Evolutionary conservation across 2,329 filamentous ascomycete species (phyloP), one percentile per base, ranked within the genome.

Genomic region (Amylocarpus encephaloides): DNA sequence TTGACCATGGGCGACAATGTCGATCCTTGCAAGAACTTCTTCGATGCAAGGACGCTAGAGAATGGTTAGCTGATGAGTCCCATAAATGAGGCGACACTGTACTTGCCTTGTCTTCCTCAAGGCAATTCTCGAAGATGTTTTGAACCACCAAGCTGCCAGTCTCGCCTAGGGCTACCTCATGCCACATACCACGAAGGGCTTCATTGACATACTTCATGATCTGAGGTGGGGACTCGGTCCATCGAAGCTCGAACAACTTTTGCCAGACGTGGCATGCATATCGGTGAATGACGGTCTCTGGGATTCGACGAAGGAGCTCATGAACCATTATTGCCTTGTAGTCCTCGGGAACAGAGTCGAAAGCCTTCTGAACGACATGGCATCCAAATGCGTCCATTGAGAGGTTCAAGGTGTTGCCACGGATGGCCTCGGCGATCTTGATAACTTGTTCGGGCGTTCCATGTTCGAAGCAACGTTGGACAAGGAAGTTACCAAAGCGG

Each of bases 191-290:
- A 52, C 82, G 80, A 48, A 98, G 79, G 53, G 93, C 87, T 61
- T 97, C 90, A 64, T 98, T 98, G 70, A 98, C 94, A 63, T 88
- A 95, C 64, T 87, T 88, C 93, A 98, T 98, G 70, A 98, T 95
- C 69, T 96, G 91, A 19, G 93, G 93, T 38, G 93, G 93, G 35
- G 90, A 88, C 62, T 91, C 86, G 56, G 84, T 89, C 93, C 93
- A 98, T 64, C 93, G 86, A 60, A 98, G 80, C 70, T 98, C 93
- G 67, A 98, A 98, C 26, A 98, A 80, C 75, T 98, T 98, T 74
- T 98, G 93, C 93, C 93, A 98, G 56, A 98, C 93, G 68, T 98
- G 93, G 65, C 93, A 98, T 52, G 93, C 93, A 71, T 98, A 98
- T 59, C 94, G 87, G 71, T 98, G 94, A 65, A 98, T 93, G 57